Evolutionary conservation across 805 yeast genomes (phyloP).

Genomic region (Ogataea paradorogensis): DNA sequence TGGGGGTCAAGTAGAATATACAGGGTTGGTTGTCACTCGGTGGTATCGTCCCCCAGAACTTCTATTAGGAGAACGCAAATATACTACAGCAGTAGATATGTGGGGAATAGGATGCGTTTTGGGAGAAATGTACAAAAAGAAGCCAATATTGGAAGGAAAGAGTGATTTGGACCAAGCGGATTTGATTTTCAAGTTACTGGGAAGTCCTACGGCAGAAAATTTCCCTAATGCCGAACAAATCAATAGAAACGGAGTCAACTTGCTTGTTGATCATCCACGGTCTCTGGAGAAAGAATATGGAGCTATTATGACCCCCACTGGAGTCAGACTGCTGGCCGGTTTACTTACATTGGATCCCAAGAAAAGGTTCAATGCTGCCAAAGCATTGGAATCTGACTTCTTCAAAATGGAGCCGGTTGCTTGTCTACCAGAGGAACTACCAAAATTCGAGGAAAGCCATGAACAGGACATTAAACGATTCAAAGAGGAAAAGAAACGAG

Average conservation of each 20-base stretch:
- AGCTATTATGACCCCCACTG: conserved; percentile 34
- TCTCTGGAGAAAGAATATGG: conserved; percentile 51
- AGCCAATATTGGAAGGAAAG: conserved; percentile 82
- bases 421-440: conserved; percentile 48
- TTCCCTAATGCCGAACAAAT: conserved; percentile 62
- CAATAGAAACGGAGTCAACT: conserved; percentile 49
- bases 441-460: conserved; percentile 80
- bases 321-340: conserved; percentile 55
- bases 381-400: conserved; percentile 69
- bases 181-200: conserved; percentile 74
- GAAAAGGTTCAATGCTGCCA: conserved; percentile 72
- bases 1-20: conserved; percentile 51
- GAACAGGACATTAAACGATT: conserved; percentile 73
- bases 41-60: conserved; percentile 98
- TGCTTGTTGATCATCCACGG: conserved; percentile 32
- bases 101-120: conserved; percentile 98
- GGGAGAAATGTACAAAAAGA: conserved; percentile 80
- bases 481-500: conserved; percentile 36
- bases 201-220: conserved; percentile 62
- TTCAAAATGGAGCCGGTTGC: conserved; percentile 70
- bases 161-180: conserved; percentile 88
- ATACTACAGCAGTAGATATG: conserved; percentile 93
- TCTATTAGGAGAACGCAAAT: conserved; percentile 76
- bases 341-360: conserved; percentile 69
- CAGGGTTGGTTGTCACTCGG: conserved; percentile 81